phyloP scores from a whole-genome alignment of 352 stramenopile species.

The Phytophthora sp. region DNA sequence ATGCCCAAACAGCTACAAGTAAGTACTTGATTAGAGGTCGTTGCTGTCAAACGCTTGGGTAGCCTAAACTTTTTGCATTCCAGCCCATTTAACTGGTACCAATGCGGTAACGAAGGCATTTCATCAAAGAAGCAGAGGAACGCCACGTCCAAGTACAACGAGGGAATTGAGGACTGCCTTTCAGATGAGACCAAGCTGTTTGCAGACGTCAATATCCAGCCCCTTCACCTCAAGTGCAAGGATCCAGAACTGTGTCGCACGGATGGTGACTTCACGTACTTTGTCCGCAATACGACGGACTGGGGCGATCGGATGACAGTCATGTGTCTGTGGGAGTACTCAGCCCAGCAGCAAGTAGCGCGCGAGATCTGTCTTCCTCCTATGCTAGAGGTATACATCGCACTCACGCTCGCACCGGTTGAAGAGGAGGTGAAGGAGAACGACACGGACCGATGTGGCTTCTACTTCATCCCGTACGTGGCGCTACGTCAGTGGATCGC shows the following conservation, averaged over 20 bases:
- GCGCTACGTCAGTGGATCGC: conserved; percentile 75
- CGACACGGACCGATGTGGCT: conserved; percentile 77
- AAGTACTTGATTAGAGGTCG: conserved; percentile 9
- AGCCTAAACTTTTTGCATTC: neutral
- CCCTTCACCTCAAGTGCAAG: conserved; percentile 70
- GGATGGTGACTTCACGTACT: conserved; percentile 72
- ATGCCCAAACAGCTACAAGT: conserved; percentile 86
- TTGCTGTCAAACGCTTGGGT: neutral
- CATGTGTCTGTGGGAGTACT: conserved; percentile 88
- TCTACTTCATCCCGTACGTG: conserved; percentile 88
- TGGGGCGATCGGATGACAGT: conserved; percentile 85
- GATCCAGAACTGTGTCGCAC: conserved; percentile 58
- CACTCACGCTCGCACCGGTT: conserved; percentile 57
- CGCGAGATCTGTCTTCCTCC: conserved; percentile 74
- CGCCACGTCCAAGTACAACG: conserved; percentile 49
- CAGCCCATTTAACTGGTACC: conserved; percentile 86
- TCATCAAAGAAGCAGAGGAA: conserved; percentile 38
- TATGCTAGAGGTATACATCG: conserved; percentile 77
- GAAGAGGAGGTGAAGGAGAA: conserved; percentile 71
- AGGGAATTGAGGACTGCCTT: conserved; percentile 60
- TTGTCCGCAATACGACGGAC: conserved; percentile 81
- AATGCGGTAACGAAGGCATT: conserved; percentile 72
- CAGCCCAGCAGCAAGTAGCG: conserved; percentile 40
- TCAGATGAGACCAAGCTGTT: conserved; percentile 72
- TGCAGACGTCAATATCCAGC: conserved; percentile 74